Evolutionary conservation across 371 early-diverging fungal genomes (phyloP), one percentile per base, ranked within the genome.

Genomic region (Mucor velutinosus): DNA sequence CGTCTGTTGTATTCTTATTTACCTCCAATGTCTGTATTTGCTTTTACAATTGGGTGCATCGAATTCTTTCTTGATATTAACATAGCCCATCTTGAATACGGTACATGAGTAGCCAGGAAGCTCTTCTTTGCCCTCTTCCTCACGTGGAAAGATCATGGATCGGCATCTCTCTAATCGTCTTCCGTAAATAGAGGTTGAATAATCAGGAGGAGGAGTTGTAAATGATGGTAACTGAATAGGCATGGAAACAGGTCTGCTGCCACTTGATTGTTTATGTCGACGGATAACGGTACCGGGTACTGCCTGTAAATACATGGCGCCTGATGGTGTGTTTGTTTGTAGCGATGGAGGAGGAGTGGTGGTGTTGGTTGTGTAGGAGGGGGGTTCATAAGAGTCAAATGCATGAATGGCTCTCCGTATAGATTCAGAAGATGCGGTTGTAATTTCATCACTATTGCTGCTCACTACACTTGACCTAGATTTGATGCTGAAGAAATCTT

Each of bases 71-170:
- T 83, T 83, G 17, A 83, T 70, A 65, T 70, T 47, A 7, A 83
- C 76, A 72, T 83, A 78, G 4, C 83, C 83, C 80, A 80, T 80
- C 41, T 80, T 79, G 51, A 74, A 77, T 0, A 83, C 81, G 1
- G 83, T 76, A 56, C 83, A 83, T 32, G 76, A 37, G 39, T 83
- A 83, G 11, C 64, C 65, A 1, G 83, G 83, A 33, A 83, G 60
- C 39, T 76, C 76, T 64, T 83, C 76, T 55, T 55, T 58, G 0
- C 77, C 77, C 19, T 77, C 77, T 63, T 77, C 77, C 21, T 74
- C 74, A 53, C 74, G 60, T 53, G 74, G 74, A 56, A 61, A 27
- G 4, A 74, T 60, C 53, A 76, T 72, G 7, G 78, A 81, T 62
- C 69, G 68, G 32, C 76, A 67, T 64, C 71, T 72, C 35, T 80